Percentiles rank a stretch among this genome's conserved stretches.
phyloP scores from a whole-genome alignment of 2,329 filamentous ascomycete genomes.

The Colletotrichum agaves region DNA sequence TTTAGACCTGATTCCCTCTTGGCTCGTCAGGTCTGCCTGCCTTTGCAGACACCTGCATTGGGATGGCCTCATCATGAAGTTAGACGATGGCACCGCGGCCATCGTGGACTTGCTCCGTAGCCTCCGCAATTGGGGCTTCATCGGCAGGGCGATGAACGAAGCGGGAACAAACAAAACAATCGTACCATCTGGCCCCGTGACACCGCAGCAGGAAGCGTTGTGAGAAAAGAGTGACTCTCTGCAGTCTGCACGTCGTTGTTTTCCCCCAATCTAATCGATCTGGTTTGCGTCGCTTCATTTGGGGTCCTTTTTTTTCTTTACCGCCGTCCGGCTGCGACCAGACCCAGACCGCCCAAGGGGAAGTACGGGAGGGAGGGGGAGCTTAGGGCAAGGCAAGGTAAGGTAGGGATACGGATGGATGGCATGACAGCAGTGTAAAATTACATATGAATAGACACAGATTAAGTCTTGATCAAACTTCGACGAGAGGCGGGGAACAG shows the following conservation, averaged over 20 bases:
- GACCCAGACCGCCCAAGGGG: background rate
- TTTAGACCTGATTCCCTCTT: background rate
- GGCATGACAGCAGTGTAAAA: background rate
- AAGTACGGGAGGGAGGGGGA: too few species aligned
- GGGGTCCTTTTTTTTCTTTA: too few species aligned
- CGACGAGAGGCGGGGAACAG: background rate
- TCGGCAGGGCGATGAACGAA: background rate
- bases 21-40: background rate
- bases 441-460: too few species aligned
- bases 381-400: too few species aligned
- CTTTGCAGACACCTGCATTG: conserved; percentile 10
- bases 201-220: background rate
- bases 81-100: background rate
- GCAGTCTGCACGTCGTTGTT: background rate
- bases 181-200: conserved; percentile 30
- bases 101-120: background rate
- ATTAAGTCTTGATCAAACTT: too few species aligned
- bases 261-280: background rate
- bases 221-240: too few species aligned
- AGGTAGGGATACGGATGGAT: background rate
- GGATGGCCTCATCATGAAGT: conserved; percentile 17
- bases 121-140: background rate
- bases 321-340: background rate
- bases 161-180: too few species aligned
- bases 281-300: conserved; percentile 14